Conservation (phyloP, 441 rosid genomes). For the Eruca vesicaria region DNA sequence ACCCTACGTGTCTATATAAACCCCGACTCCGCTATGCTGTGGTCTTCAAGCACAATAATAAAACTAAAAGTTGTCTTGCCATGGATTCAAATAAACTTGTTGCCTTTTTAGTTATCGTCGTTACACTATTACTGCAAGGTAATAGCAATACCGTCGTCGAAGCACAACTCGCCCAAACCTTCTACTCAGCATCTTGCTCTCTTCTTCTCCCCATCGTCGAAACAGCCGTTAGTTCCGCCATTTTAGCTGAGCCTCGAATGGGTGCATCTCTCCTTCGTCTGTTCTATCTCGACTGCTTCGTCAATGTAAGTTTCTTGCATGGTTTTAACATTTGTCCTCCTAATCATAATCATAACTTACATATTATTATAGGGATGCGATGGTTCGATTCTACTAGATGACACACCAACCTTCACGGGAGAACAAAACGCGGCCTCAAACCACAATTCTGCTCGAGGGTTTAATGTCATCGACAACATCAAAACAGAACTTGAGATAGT, state of each 20-base stretch:
- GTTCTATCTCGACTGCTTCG: slow-evolving; percentile 89
- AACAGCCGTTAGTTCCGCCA: no score
- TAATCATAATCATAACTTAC: no score
- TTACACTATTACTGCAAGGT: slow-evolving; percentile 36
- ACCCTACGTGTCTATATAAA: no score
- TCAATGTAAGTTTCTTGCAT: slow-evolving; percentile 59
- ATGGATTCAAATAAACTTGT: slow-evolving; percentile 38
- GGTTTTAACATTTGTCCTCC: no score
- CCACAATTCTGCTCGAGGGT: slow-evolving; percentile 72
- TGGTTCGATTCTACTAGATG: slow-evolving; percentile 83
- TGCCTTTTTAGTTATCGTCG: slow-evolving; percentile 18
- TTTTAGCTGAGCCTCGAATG: no score
- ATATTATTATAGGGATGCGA: slow-evolving; percentile 78
- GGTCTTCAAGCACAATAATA: no score
- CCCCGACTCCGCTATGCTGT: no score
- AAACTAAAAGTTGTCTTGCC: no score
- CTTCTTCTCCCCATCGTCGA: slow-evolving; percentile 43
- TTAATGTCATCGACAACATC: slow-evolving; percentile 70
- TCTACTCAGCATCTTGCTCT: slow-evolving; percentile 68
- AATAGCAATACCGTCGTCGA: slow-evolving; percentile 27
- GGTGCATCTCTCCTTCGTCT: no score
- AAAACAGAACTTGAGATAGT: slow-evolving; percentile 68
- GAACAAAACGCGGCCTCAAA: slow-evolving; percentile 80
- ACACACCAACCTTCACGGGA: slow-evolving; percentile 76
- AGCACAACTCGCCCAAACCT: slow-evolving; percentile 76